phyloP scores from a whole-genome alignment of 1,284 basidiomycete species.

The Sanghuangporus sanghuang region DNA sequence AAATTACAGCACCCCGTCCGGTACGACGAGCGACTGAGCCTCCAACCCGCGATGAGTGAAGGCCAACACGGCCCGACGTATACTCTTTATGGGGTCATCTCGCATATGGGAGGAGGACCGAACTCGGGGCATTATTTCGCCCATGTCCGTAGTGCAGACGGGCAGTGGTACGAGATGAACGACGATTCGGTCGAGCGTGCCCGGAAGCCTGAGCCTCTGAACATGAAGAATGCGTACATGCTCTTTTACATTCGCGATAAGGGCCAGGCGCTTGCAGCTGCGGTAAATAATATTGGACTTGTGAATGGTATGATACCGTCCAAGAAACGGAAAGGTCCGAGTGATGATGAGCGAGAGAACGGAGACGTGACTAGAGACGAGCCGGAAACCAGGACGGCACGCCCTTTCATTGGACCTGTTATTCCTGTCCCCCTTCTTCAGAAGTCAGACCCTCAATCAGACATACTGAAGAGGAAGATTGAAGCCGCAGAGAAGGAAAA shows the following conservation, averaged over 20 bases:
- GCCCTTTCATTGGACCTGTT: slow-evolving; percentile 59
- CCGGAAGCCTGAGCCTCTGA: slow-evolving; percentile 39
- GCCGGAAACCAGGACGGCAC: slow-evolving; percentile 31
- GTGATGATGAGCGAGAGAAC: slow-evolving; percentile 12
- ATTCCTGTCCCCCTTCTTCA: slow-evolving; percentile 41
- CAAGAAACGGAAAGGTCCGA: slow-evolving; percentile 11
- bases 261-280: slow-evolving; percentile 64
- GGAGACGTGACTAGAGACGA: slow-evolving; percentile 20
- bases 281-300: slow-evolving; percentile 29
- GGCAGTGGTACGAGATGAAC: slow-evolving; percentile 90
- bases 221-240: slow-evolving; percentile 84
- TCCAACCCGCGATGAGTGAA: slow-evolving; percentile 83
- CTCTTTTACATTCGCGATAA: slow-evolving; percentile 86
- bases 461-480: slow-evolving; percentile 57
- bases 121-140: slow-evolving; percentile 97
- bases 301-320: not conserved
- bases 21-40: slow-evolving; percentile 76
- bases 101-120: slow-evolving; percentile 88
- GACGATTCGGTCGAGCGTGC: slow-evolving; percentile 70
- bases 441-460: slow-evolving; percentile 53
- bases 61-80: slow-evolving; percentile 76
- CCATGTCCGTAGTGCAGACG: slow-evolving; percentile 69
- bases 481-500: slow-evolving; percentile 33
- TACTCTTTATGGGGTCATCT: slow-evolving; percentile 87
- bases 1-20: slow-evolving; percentile 78